phyloP scores from a whole-genome alignment of 495 filamentous ascomycete species.

The Xylaria scruposa region DNA sequence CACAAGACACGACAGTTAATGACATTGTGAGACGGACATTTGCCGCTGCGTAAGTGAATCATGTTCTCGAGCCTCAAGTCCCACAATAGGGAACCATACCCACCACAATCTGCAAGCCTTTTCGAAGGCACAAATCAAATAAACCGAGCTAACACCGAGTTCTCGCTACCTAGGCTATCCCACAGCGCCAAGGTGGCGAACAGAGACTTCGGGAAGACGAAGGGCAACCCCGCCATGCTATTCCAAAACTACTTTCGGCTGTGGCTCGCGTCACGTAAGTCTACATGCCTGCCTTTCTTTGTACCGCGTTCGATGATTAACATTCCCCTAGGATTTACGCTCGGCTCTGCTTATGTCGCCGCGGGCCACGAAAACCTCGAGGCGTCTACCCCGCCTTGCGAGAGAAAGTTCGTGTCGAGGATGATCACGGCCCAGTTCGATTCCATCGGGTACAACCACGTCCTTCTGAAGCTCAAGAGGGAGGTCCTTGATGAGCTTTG shows the following conservation, averaged over 20 bases:
- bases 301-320: background rate
- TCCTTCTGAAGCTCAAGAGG: constrained; percentile 42
- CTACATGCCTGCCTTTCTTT: background rate
- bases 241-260: constrained; percentile 43
- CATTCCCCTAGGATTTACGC: constrained; percentile 38
- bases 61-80: background rate
- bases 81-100: background rate
- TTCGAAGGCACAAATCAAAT: background rate
- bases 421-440: constrained; percentile 59
- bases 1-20: constrained; percentile 20
- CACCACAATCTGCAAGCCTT: background rate
- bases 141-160: constrained; percentile 1
- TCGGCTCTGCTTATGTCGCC: constrained; percentile 48
- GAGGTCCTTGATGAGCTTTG: constrained; percentile 42
- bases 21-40: constrained; percentile 32
- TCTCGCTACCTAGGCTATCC: constrained; percentile 2
- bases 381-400: constrained; percentile 7
- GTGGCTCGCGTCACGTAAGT: constrained; percentile 54
- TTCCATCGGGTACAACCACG: constrained; percentile 46
- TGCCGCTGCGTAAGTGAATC: constrained; percentile 22
- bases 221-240: constrained; percentile 29
- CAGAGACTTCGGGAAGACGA: constrained; percentile 15
- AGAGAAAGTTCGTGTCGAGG: constrained; percentile 44
- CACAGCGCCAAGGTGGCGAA: constrained; percentile 19
- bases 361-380: constrained; percentile 43